phyloP scores from a whole-genome alignment of 2,329 filamentous ascomycete species.

The Cercospora berteroae region DNA sequence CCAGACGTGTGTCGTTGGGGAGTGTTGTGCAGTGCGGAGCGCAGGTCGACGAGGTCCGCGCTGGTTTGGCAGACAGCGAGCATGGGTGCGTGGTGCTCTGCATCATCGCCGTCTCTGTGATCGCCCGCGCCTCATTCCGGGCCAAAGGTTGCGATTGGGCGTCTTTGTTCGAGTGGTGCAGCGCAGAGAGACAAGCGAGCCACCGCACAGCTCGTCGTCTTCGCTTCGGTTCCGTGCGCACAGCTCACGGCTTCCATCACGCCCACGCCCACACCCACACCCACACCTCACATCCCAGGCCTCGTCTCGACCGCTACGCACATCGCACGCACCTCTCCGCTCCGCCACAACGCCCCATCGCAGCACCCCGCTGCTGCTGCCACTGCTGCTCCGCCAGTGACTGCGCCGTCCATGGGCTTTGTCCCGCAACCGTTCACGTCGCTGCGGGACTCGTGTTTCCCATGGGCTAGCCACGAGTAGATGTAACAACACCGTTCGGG shows the following conservation, averaged over 20 bases:
- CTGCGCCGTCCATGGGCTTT: neutral
- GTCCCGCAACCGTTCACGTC: neutral
- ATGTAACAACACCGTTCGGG: constrained; percentile 10
- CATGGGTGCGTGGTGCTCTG: neutral
- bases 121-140: neutral
- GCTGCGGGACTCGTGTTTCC: constrained; percentile 13
- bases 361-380: neutral
- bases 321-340: neutral
- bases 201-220: neutral
- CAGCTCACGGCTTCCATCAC: neutral
- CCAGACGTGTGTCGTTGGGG: neutral
- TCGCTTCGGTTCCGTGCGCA: neutral
- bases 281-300: neutral
- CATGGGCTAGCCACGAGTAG: constrained; percentile 17
- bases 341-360: neutral
- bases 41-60: neutral
- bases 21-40: neutral
- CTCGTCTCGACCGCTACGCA: neutral
- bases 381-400: neutral
- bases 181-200: neutral
- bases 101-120: neutral
- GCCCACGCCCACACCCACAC: neutral
- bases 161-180: neutral
- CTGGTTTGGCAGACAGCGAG: neutral
- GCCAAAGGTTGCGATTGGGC: neutral